phyloP scores from a whole-genome alignment of 192 early-diverging fungal species.

The Rhizoclosmatium sp. region DNA sequence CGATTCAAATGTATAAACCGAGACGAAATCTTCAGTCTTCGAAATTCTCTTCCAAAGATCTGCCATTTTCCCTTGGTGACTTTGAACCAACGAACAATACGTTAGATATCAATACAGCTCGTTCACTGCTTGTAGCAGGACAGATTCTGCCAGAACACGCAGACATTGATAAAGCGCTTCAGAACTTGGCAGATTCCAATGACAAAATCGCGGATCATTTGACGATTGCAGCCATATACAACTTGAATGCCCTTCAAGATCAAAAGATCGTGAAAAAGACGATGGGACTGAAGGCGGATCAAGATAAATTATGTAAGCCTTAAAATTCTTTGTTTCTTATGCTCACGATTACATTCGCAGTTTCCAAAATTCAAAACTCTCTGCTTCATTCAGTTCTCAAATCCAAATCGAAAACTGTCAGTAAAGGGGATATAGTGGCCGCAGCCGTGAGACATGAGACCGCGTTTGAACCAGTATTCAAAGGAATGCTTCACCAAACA shows the following conservation, averaged over 20 bases:
- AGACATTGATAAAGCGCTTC: background rate
- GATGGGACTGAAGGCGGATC: background rate
- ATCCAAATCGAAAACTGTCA: background rate
- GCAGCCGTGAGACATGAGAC: background rate
- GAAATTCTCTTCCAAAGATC: background rate
- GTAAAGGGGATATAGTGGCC: background rate
- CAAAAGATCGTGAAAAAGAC: background rate
- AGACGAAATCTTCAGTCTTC: background rate
- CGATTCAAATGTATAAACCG: slow-evolving; percentile 8
- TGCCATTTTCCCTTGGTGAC: background rate
- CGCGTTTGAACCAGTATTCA: slow-evolving; percentile 23
- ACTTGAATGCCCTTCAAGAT: background rate
- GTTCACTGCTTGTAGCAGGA: background rate
- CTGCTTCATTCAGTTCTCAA: slow-evolving; percentile 11
- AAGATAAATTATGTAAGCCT: background rate
- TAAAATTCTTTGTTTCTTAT: background rate
- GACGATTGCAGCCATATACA: background rate
- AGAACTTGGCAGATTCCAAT: background rate
- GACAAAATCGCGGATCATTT: background rate
- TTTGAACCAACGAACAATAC: background rate
- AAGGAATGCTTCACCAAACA: slow-evolving; percentile 24
- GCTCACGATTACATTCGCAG: background rate
- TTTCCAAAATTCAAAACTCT: slow-evolving; percentile 7
- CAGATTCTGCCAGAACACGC: background rate
- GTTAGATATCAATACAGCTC: background rate